Conservation (phyloP, 2,329 filamentous ascomycete species). For the Aspergillus candidus region DNA sequence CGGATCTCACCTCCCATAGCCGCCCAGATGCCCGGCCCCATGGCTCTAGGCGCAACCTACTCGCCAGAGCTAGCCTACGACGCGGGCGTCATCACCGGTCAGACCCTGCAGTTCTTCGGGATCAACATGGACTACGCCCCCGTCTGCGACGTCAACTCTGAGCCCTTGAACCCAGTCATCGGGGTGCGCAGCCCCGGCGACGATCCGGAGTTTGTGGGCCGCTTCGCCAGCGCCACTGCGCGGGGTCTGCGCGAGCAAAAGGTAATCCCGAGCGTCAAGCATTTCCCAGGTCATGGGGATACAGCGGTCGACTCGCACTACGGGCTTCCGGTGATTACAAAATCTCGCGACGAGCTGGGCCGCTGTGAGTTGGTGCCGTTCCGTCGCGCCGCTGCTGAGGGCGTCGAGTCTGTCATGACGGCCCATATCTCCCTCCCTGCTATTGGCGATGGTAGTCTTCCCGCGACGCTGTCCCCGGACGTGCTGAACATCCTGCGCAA, state of each 20-base stretch:
- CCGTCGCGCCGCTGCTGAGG: slow-evolving; percentile 37
- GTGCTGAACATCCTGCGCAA: slow-evolving; percentile 35
- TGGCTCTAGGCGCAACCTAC: slow-evolving; percentile 41
- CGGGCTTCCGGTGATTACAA: slow-evolving; percentile 36
- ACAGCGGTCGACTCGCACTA: slow-evolving; percentile 42
- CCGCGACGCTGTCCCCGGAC: slow-evolving; percentile 36
- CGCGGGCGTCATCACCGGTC: slow-evolving; percentile 35
- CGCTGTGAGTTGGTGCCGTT: slow-evolving; percentile 41
- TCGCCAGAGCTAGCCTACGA: slow-evolving; percentile 29
- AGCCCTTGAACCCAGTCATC: slow-evolving; percentile 41
- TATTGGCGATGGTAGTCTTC: slow-evolving; percentile 29
- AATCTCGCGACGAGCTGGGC: slow-evolving; percentile 34
- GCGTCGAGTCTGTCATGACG: slow-evolving; percentile 42
- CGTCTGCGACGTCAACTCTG: slow-evolving; percentile 41
- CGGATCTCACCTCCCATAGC: slow-evolving; percentile 37
- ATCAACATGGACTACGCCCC: slow-evolving; percentile 45
- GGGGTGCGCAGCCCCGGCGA: slow-evolving; percentile 40
- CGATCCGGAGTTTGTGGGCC: slow-evolving; percentile 37
- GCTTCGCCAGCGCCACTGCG: slow-evolving; percentile 35
- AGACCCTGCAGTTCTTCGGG: slow-evolving; percentile 34
- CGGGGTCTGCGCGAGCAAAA: slow-evolving; percentile 35
- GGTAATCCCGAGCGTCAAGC: slow-evolving; percentile 40
- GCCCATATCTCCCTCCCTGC: slow-evolving; percentile 39
- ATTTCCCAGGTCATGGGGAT: slow-evolving; percentile 43
- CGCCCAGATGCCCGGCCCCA: slow-evolving; percentile 38